Conservation (phyloP, 2,329 filamentous ascomycete species). For the Penicillium nordicum region DNA sequence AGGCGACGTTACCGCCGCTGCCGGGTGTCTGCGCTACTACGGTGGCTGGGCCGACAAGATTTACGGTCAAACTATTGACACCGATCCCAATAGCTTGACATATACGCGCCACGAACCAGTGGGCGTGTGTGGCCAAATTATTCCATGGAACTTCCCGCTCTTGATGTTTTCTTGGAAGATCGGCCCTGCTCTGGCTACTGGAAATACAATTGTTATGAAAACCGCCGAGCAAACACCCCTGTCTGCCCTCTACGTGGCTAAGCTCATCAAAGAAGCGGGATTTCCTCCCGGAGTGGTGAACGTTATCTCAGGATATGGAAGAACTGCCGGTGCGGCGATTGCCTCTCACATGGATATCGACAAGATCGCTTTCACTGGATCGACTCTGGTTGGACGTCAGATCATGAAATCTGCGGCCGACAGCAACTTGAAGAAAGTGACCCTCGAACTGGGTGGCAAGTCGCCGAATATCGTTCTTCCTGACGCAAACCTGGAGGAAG, state of each 20-base stretch:
- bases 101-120: constrained; percentile 57
- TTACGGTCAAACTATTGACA: constrained; percentile 10
- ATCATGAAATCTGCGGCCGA: constrained; percentile 60
- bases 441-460: constrained; percentile 63
- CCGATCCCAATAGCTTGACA: constrained; percentile 1
- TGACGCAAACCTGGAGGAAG: constrained; percentile 61
- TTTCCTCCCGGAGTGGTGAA: constrained; percentile 61
- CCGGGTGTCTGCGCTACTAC: constrained; percentile 6
- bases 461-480: constrained; percentile 59
- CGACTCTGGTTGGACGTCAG: constrained; percentile 56
- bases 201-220: constrained; percentile 62
- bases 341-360: constrained; percentile 60
- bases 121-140: constrained; percentile 73
- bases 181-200: constrained; percentile 62
- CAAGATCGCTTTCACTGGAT: constrained; percentile 62
- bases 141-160: constrained; percentile 83
- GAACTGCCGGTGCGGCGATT: constrained; percentile 66
- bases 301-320: constrained; percentile 69
- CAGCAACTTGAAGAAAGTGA: constrained; percentile 63
- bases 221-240: constrained; percentile 64
- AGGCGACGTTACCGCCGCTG: not conserved
- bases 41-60: constrained; percentile 12
- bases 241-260: constrained; percentile 58
- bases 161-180: constrained; percentile 84
- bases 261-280: constrained; percentile 56